Conservation (phyloP, 257 asterid genomes). For the Rehmannia glutinosa region DNA sequence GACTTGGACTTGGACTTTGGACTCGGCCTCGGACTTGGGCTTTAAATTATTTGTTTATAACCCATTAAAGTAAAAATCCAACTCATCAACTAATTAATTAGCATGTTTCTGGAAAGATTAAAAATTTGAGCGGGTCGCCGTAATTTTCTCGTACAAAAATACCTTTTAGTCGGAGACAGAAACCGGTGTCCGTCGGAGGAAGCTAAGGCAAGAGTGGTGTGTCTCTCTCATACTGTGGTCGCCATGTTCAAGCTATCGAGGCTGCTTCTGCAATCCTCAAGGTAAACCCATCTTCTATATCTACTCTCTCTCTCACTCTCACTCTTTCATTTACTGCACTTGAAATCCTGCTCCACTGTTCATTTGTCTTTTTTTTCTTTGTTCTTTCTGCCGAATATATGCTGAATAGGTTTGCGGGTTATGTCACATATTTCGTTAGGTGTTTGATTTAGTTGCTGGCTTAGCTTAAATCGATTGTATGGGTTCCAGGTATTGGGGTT, state of each 20-base stretch:
- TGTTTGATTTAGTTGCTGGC: constrained; percentile 4
- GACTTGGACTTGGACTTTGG: no score
- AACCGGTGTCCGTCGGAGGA: not conserved
- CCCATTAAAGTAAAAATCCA: no score
- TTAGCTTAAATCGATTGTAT: not conserved
- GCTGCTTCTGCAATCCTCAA: constrained; percentile 25
- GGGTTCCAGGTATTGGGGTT: not conserved
- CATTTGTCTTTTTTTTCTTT: not conserved
- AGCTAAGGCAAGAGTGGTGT: not conserved
- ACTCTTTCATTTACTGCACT: not conserved
- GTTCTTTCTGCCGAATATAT: not conserved
- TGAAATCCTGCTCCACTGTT: constrained; percentile 14
- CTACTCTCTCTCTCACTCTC: not conserved
- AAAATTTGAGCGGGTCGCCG: no score
- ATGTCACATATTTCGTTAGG: not conserved
- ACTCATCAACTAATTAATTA: no score
- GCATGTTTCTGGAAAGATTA: no score
- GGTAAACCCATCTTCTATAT: constrained; percentile 11
- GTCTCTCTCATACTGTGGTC: not conserved
- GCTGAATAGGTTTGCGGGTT: not conserved
- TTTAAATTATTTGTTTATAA: no score
- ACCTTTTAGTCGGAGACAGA: not conserved
- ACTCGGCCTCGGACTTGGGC: not conserved
- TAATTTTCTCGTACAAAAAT: not conserved
- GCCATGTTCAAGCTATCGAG: constrained; percentile 34